Evolutionary conservation across 75 land plant genomes (phyloP).

Genomic region (Pinus albicaulis): DNA sequence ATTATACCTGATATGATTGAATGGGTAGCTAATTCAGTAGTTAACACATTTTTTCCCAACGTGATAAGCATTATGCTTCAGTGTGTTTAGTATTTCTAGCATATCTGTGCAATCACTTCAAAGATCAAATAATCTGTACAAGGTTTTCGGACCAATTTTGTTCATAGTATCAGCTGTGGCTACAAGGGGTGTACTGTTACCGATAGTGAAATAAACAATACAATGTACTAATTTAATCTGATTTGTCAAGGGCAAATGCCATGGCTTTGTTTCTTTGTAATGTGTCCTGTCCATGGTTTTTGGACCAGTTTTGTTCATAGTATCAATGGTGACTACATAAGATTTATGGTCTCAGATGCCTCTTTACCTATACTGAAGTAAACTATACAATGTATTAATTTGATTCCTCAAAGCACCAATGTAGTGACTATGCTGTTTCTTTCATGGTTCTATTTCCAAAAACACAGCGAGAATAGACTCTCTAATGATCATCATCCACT

Average conservation of each 20-base stretch:
- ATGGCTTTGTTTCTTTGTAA: too few relatives aligned
- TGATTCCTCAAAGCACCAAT: neutral
- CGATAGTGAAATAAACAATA: conserved; percentile 2
- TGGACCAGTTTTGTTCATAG: conserved; percentile 7
- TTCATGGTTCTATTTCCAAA: neutral
- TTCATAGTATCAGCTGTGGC: conserved; percentile 5
- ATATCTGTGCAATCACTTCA: conserved; percentile 8
- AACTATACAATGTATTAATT: conserved; percentile 3
- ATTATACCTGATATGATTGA: conserved; percentile 1
- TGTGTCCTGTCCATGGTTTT: neutral
- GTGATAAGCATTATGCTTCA: conserved; percentile 12
- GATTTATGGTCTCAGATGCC: neutral
- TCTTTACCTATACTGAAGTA: neutral
- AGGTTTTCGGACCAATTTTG: conserved; percentile 9
- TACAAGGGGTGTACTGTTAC: neutral
- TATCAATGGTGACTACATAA: neutral
- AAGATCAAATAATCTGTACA: conserved; percentile 7
- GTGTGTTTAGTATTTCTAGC: conserved; percentile 2
- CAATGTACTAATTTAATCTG: neutral
- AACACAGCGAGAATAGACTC: neutral
- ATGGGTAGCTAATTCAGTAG: neutral
- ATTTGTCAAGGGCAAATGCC: too few relatives aligned
- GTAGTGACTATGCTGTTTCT: neutral
- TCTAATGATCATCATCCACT: neutral
- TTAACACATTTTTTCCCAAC: conserved; percentile 4